Base-by-base conservation (phyloP, 129 eudicot species). In the Pseudognaphalium luteoalbum region DNA sequence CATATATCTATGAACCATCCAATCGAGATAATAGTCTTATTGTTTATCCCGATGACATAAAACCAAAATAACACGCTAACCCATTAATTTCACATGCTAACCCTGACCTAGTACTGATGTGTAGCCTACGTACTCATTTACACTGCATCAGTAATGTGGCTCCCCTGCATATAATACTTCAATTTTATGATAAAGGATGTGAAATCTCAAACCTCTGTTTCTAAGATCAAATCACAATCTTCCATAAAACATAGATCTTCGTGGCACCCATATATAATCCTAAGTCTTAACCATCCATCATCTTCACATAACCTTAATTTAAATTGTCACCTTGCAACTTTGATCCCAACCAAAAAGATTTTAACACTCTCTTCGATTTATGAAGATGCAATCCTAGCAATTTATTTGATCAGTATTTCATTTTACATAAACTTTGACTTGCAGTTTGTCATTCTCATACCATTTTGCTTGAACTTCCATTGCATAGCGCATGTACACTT, bases 51-150 rank as follows among this genome's bases (percentile, higher is more conserved):
- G 3, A 67, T 57, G 68, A 35, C 59, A 68, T 10, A 61, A 58
- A 69, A 19, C 60, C 69, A 77, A 68, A 41, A 9, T 39, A 68
- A 57, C 66, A 77, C 37, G 16, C 61, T 57, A 77, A 29, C 68
- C 75, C 65, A 33, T 77, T 29, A 20, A 57, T 20, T 20, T 30
- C 41, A 56, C 69, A 8, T 28, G 56, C 28, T 54, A 17, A 68
- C 42, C 72, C 19, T 64, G 71, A 16, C 51, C 64, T 33, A 33
- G 54, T 6, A 64, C 64, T 34, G 52, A n/a, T 0, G 17, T 66
- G 73, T 51, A 34, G 67, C 64, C 22, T 67, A 67, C 66, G 8
- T 44, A 11, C 54, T 47, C 54, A 17, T 14, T 14, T 47, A 47
- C 5, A 47, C 54, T 11, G n/a, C n/a, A 44, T 47, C 54, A 47